phyloP scores from a whole-genome alignment of 345 rosid genomes.

The Moringa oleifera region DNA sequence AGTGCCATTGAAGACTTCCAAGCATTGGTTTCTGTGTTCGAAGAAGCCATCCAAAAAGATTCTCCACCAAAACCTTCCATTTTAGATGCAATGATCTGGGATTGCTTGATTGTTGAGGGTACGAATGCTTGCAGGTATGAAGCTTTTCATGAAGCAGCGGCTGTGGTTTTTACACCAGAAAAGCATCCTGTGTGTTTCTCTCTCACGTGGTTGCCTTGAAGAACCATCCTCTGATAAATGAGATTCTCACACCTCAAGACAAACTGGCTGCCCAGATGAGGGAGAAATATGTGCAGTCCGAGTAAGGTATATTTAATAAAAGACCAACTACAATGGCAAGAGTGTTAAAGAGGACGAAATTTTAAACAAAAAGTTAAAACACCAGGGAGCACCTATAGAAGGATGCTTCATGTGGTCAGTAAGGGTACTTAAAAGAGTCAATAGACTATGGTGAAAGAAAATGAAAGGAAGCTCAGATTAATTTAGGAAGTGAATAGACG shows the following conservation, averaged over 20 bases:
- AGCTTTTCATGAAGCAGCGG: too few relatives aligned
- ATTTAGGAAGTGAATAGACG: too few relatives aligned
- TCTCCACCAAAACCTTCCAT: constrained; percentile 10
- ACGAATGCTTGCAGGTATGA: constrained; percentile 15
- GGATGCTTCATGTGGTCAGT: too few relatives aligned
- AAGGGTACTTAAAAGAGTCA: too few relatives aligned
- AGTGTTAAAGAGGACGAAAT: too few relatives aligned
- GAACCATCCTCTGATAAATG: constrained; percentile 13
- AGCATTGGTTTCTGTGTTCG: constrained; percentile 15
- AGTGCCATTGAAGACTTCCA: constrained; percentile 12
- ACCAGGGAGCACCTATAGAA: too few relatives aligned
- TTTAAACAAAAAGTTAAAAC: too few relatives aligned
- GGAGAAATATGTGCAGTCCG: constrained; percentile 3
- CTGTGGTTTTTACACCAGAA: neutral
- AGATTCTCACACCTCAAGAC: constrained; percentile 19
- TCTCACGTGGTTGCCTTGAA: constrained; percentile 14
- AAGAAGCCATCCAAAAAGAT: constrained; percentile 18
- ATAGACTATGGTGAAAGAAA: too few relatives aligned
- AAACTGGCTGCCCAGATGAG: constrained; percentile 8
- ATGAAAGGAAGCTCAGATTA: too few relatives aligned
- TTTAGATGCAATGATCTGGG: constrained; percentile 12
- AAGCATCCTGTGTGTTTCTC: constrained; percentile 11
- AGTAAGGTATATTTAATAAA: neutral
- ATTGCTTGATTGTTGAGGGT: constrained; percentile 14
- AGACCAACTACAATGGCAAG: too few relatives aligned